Evolutionary conservation across 805 yeast genomes (phyloP).

Genomic region (Komagataella phaffii): DNA sequence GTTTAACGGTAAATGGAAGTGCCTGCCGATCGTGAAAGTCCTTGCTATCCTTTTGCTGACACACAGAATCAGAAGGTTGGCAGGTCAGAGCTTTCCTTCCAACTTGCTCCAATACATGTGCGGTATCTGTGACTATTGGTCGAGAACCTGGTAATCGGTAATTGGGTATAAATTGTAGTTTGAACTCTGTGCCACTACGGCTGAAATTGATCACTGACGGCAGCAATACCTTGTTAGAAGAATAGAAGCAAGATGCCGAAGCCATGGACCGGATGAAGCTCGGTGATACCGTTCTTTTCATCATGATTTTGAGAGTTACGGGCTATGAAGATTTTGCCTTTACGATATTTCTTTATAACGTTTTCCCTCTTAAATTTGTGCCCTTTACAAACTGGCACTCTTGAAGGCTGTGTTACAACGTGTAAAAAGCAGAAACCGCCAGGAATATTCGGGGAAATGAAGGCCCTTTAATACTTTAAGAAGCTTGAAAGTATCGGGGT

Average conservation of each 20-base stretch:
- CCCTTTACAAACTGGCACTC: background rate
- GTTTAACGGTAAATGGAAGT: constrained; percentile 45
- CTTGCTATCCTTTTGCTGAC: background rate
- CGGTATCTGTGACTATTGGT: background rate
- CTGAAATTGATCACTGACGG: background rate
- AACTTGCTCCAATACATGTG: constrained; percentile 20
- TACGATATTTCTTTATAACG: background rate
- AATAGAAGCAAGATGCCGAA: constrained; percentile 7
- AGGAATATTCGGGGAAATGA: background rate
- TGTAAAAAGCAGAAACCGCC: background rate
- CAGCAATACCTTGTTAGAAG: constrained; percentile 9
- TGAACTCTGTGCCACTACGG: background rate
- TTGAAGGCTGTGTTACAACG: background rate
- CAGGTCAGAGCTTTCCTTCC: constrained; percentile 31
- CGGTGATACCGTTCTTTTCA: constrained; percentile 3
- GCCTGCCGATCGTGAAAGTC: background rate
- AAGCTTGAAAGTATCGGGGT: background rate
- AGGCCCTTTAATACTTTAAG: background rate
- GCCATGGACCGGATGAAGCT: background rate
- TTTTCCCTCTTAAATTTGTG: background rate
- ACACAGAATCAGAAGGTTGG: constrained; percentile 15
- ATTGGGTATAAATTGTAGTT: constrained; percentile 15
- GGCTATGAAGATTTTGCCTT: background rate
- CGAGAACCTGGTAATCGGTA: constrained; percentile 7
- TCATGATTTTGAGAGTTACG: constrained; percentile 1